phyloP scores from a whole-genome alignment of 306 rosid genomes.

The Vachellia collinsii region DNA sequence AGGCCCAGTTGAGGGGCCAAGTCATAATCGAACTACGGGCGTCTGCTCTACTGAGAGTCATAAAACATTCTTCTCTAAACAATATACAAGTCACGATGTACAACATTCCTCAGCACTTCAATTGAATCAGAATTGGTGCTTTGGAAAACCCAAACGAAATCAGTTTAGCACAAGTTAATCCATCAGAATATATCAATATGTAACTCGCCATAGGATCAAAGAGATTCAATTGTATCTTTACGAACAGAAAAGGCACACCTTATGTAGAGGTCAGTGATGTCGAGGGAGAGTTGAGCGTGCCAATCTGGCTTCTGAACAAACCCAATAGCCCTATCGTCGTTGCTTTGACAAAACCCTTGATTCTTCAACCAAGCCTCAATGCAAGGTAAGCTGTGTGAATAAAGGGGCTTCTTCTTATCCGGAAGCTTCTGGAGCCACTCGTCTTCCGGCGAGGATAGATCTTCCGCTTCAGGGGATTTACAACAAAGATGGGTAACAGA shows the following conservation, averaged over 20 bases:
- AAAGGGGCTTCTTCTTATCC: slow-evolving; percentile 83
- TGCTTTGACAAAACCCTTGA: slow-evolving; percentile 77
- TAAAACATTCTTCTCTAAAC: not conserved
- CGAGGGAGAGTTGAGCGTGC: slow-evolving; percentile 91
- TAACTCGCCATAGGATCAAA: not conserved
- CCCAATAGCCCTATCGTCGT: slow-evolving; percentile 85
- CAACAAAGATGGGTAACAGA: slow-evolving; percentile 35
- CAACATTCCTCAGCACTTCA: not conserved
- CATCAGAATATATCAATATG: not conserved
- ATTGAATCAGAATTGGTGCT: not conserved
- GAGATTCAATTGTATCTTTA: not conserved
- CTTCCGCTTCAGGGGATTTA: slow-evolving; percentile 59
- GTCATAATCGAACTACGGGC: too few species aligned
- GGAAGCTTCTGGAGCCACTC: slow-evolving; percentile 96
- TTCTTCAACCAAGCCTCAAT: slow-evolving; percentile 84
- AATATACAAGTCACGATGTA: not conserved
- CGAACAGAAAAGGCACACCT: slow-evolving; percentile 50
- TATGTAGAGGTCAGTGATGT: slow-evolving; percentile 78
- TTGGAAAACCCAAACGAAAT: not conserved
- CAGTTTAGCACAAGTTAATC: not conserved
- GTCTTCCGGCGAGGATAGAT: slow-evolving; percentile 56
- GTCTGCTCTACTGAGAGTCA: too few species aligned
- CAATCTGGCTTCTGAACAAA: slow-evolving; percentile 72
- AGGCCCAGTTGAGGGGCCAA: too few species aligned
- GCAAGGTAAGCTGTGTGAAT: slow-evolving; percentile 94